Percentiles rank a stretch among this genome's conserved stretches.
These are phyloP conservation scores for Vitis hybrid DNA, from an alignment of 177 flowering plant species.

Conservation along the genomic window DNA sequence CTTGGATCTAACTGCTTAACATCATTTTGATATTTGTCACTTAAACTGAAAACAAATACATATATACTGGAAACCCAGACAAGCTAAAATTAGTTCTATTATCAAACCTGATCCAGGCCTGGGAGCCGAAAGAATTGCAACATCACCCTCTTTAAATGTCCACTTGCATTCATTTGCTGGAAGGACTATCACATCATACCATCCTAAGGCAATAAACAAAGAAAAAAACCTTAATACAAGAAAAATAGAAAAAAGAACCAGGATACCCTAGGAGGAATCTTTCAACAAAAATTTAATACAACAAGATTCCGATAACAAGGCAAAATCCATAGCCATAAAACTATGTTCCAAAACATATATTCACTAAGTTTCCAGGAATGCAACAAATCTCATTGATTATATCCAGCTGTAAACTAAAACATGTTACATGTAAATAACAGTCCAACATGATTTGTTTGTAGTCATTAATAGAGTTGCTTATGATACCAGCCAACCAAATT, in stretches of 20 bases:
- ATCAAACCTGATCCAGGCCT: slow-evolving; percentile 83
- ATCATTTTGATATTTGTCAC: neutral
- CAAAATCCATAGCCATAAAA: no score
- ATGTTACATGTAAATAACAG: neutral
- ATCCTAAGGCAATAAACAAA: slow-evolving; percentile 46
- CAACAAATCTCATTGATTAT: neutral
- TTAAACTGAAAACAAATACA: no score
- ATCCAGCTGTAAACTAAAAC: neutral
- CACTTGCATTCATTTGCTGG: slow-evolving; percentile 76
- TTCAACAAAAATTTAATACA: no score
- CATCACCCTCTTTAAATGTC: slow-evolving; percentile 97
- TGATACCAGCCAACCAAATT: neutral
- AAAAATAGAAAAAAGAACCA: no score
- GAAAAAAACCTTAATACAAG: no score
- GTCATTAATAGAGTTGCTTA: neutral
- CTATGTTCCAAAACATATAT: no score
- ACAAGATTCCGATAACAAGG: no score
- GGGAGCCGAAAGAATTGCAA: slow-evolving; percentile 84
- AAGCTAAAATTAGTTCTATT: neutral
- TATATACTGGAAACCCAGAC: no score
- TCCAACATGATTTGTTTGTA: neutral
- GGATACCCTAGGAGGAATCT: no score
- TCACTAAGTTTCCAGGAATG: neutral
- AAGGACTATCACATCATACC: slow-evolving; percentile 86
- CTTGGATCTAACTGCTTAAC: slow-evolving; percentile 57